These are phyloP conservation scores for Tinospora cordifolia DNA, from an alignment of 164 flowering plant species.

Conservation along the genomic window DNA sequence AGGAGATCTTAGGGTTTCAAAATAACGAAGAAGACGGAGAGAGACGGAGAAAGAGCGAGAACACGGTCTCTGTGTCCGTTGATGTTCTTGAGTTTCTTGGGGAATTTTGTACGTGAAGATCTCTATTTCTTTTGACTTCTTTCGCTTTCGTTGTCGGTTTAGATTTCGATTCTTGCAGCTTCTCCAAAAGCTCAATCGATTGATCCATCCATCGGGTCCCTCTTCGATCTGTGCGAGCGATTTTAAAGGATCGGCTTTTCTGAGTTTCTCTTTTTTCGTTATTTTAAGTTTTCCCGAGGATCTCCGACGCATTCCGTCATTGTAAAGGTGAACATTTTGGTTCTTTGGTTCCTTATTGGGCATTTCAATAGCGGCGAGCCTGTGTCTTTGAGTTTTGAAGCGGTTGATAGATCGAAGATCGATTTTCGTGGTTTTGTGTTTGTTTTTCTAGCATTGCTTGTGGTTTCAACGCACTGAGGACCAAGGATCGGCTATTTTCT, in stretches of 20 bases:
- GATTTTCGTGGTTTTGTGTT: no score
- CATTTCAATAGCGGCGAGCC: background rate
- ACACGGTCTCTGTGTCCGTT: slow-evolving; percentile 4
- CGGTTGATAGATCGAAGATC: no score
- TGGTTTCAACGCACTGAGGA: no score
- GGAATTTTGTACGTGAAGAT: background rate
- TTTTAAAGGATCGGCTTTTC: no score
- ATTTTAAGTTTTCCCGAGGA: no score
- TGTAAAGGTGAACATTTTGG: no score
- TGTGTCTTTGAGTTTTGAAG: background rate
- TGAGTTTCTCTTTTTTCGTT: no score
- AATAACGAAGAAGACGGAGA: slow-evolving; percentile 1
- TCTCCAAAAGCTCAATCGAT: background rate
- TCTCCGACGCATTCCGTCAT: no score
- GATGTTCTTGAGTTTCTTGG: background rate
- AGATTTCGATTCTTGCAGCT: background rate
- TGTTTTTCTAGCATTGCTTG: no score
- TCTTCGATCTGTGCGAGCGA: background rate
- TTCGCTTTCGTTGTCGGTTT: background rate
- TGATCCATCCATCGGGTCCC: background rate
- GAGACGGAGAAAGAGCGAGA: background rate
- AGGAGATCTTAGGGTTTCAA: background rate
- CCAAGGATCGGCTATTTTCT: no score
- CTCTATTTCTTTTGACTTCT: background rate
- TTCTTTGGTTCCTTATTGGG: background rate